Evolutionary conservation across 1,284 basidiomycete genomes (phyloP), one percentile per base, ranked within the genome.

Genomic region (Schizophyllum amplum): DNA sequence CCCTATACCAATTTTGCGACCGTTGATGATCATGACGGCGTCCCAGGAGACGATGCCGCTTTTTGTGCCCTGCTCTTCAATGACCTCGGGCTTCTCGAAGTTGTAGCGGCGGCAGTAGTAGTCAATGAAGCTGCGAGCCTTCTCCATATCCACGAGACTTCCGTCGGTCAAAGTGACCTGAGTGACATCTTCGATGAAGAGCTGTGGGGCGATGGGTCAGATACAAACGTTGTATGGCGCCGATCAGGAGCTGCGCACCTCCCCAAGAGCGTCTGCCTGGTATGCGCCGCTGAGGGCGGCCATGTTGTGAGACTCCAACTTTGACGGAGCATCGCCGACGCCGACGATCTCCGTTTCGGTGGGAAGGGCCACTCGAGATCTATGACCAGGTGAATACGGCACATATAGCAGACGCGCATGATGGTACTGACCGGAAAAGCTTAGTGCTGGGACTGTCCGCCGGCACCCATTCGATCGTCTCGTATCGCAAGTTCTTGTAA

Each of bases 121-220:
- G 64, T 95, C 94, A 86, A 98, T 94, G 72, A 98, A 98, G 62
- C 84, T 84, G 55, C 89, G 84, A 0, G 94, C 93, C 52, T 82
- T 81, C 58, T 94, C 91, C 52, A 87, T 86, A 5, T 75, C 76
- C 62, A 96, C 79, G 24, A 72, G 64, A 4, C 83, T 78, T 23
- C 85, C 85, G 66, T 94, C 87, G 17, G 83, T 82, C 21, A 97
- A 77, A 4, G 65, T 67, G 33, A 71, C 68, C 23, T 69, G 63
- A 2, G 65, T 66, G n/a, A 60, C 46, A 0, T 64, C 60, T 42
- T 62, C 53, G 6, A 65, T 53, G 59, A 70, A 69, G 53, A 69
- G 55, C 15, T 66, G 62, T 15, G 71, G 55, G 55, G 66, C 66
- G 65, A 49, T 69, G 20, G 73, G 62, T 70, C 75, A 57, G 1